phyloP scores from a whole-genome alignment of 148 eudicot species.

The Polygonum maritimum region DNA sequence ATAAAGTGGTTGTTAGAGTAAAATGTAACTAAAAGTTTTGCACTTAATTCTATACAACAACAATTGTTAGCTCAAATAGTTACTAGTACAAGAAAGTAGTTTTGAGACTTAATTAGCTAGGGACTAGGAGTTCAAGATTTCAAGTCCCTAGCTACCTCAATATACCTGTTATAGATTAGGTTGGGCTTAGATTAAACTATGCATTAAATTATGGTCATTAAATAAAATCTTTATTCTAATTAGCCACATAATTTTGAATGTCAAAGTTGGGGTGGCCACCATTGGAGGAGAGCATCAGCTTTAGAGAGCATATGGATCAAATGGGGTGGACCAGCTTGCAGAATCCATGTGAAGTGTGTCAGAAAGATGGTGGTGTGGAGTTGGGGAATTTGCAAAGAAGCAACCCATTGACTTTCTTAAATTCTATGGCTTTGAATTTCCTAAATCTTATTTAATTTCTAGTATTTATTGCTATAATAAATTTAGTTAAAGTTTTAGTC shows the following conservation, averaged over 20 bases:
- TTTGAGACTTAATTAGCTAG: neutral
- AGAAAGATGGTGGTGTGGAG: slow-evolving; percentile 5
- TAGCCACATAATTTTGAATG: neutral
- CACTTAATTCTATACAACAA: no score
- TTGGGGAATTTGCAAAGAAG: neutral
- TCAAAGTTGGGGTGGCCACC: neutral
- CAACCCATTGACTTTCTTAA: slow-evolving; percentile 1
- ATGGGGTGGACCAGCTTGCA: slow-evolving; percentile 6
- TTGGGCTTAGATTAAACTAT: neutral
- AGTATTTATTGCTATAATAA: no score
- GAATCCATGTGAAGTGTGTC: slow-evolving; percentile 7
- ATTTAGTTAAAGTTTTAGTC: neutral
- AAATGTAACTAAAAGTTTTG: no score
- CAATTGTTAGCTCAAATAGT: neutral
- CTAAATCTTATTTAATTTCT: neutral
- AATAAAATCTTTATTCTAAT: neutral
- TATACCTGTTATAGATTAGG: neutral
- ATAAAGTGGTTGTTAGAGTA: no score
- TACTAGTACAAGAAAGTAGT: neutral
- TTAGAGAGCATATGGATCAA: neutral
- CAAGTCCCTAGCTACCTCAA: neutral
- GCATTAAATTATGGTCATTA: neutral
- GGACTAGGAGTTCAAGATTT: neutral
- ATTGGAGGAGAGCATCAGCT: neutral
- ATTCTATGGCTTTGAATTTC: neutral